phyloP scores from a whole-genome alignment of 139 green algal species.

The Haematococcus lacustris region DNA sequence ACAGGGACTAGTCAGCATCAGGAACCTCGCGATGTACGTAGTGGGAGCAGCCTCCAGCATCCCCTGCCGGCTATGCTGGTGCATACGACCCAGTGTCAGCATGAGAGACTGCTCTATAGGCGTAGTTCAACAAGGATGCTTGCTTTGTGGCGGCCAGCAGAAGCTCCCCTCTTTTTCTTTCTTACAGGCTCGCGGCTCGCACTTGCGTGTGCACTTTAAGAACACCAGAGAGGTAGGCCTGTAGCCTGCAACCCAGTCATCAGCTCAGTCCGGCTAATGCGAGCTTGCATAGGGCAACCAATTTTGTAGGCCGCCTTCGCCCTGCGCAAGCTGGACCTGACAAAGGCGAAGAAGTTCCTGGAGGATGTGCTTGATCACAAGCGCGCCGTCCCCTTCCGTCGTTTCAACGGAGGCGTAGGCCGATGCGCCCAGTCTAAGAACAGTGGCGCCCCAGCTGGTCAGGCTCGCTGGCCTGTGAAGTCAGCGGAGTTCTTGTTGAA shows the following conservation, averaged over 20 bases:
- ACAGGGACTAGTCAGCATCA: no score
- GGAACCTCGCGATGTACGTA: no score
- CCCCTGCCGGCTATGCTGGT: no score
- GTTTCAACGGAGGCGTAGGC: constrained; percentile 86
- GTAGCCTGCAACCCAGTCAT: no score
- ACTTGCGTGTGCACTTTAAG: constrained; percentile 96
- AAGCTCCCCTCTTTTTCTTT: no score
- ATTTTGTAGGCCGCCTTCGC: constrained; percentile 68
- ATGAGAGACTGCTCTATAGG: no score
- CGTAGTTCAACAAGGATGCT: no score
- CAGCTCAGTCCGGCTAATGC: no score
- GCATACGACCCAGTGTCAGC: no score
- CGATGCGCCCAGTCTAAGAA: constrained; percentile 79
- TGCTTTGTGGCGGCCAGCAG: neutral
- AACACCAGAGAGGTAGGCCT: constrained; percentile 86
- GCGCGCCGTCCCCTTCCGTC: constrained; percentile 89
- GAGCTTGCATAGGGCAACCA: no score
- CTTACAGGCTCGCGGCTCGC: constrained; percentile 77
- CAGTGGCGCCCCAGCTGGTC: constrained; percentile 69
- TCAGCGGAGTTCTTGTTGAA: constrained; percentile 85
- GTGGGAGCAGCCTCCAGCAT: no score
- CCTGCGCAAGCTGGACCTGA: constrained; percentile 77
- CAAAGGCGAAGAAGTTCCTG: constrained; percentile 93
- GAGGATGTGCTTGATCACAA: constrained; percentile 91
- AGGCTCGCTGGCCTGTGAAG: constrained; percentile 97